Percentiles rank a stretch among this genome's conserved stretches.
phyloP scores from a whole-genome alignment of 805 yeast species.

The Candida endomychidarum region DNA sequence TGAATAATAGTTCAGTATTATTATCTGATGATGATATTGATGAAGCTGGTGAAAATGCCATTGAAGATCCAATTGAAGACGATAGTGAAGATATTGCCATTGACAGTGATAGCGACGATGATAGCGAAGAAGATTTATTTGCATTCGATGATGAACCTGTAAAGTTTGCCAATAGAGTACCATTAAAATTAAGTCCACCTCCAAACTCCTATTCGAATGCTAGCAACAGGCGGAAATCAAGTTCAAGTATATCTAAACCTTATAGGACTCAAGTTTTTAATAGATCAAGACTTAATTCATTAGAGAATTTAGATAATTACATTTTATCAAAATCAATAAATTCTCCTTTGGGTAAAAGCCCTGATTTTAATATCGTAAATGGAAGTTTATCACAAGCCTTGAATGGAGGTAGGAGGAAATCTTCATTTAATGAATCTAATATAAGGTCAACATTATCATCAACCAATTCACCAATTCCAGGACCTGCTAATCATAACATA shows the following conservation, averaged over 20 bases:
- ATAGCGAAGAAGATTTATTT: conserved; percentile 16
- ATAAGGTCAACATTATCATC: conserved; percentile 28
- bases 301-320: conserved; percentile 44
- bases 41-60: conserved; percentile 22
- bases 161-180: conserved; percentile 45
- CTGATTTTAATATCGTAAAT: conserved; percentile 8
- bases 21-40: conserved; percentile 35
- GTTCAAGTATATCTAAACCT: conserved; percentile 19
- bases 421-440: conserved; percentile 44
- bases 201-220: conserved; percentile 19
- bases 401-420: conserved; percentile 29
- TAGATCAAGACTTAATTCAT: conserved; percentile 41
- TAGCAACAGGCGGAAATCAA: conserved; percentile 25
- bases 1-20: conserved; percentile 25
- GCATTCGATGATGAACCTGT: conserved; percentile 26
- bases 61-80: conserved; percentile 33
- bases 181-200: conserved; percentile 38
- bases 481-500: conserved; percentile 2
- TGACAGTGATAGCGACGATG: conserved; percentile 22
- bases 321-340: conserved; percentile 40
- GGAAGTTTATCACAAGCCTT: conserved; percentile 6
- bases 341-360: conserved; percentile 18
- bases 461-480: conserved; percentile 16
- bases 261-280: conserved; percentile 33
- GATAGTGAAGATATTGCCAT: conserved; percentile 25